phyloP scores from a whole-genome alignment of 495 filamentous ascomycete species.

The Ascodesmis nigricans region DNA sequence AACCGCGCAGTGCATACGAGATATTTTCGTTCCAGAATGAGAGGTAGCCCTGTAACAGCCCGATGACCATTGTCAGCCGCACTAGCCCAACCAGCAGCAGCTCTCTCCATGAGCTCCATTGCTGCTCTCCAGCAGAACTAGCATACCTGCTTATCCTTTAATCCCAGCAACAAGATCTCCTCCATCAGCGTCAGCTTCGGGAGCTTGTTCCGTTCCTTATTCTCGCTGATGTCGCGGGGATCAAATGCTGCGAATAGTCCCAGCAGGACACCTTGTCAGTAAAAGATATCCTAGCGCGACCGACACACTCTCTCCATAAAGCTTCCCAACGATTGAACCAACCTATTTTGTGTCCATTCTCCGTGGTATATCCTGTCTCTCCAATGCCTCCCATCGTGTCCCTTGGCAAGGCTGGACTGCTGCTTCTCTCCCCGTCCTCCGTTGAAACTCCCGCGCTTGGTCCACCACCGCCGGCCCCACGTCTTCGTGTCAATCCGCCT shows the following conservation, averaged over 20 bases:
- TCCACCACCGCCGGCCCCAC: constrained; percentile 45
- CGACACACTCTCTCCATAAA: background rate
- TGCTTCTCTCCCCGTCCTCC: constrained; percentile 37
- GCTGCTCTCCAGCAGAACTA: too few species aligned
- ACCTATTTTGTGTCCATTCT: constrained; percentile 89
- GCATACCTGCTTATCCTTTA: constrained; percentile 97
- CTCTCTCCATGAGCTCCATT: constrained; percentile 1
- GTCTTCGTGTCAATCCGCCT: constrained; percentile 52
- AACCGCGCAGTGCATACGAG: constrained; percentile 87
- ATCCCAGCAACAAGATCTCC: constrained; percentile 75
- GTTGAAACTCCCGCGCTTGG: constrained; percentile 27
- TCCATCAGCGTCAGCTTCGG: constrained; percentile 98
- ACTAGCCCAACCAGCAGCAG: constrained; percentile 2
- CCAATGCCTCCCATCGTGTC: constrained; percentile 32
- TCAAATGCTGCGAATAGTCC: constrained; percentile 43
- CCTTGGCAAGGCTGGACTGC: constrained; percentile 46
- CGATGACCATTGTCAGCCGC: constrained; percentile 6
- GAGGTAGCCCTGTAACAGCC: constrained; percentile 53
- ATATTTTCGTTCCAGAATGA: constrained; percentile 99
- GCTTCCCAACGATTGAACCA: background rate
- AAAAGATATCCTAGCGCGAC: background rate
- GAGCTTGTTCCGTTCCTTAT: constrained; percentile 86
- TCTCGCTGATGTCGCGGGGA: constrained; percentile 91
- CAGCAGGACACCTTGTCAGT: background rate
- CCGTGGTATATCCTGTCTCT: constrained; percentile 76